Percentiles rank a stretch among this genome's conserved stretches.
Evolutionary conservation across 768 basidiomycete species (phyloP).

Genomic region (Calocera cornea): DNA sequence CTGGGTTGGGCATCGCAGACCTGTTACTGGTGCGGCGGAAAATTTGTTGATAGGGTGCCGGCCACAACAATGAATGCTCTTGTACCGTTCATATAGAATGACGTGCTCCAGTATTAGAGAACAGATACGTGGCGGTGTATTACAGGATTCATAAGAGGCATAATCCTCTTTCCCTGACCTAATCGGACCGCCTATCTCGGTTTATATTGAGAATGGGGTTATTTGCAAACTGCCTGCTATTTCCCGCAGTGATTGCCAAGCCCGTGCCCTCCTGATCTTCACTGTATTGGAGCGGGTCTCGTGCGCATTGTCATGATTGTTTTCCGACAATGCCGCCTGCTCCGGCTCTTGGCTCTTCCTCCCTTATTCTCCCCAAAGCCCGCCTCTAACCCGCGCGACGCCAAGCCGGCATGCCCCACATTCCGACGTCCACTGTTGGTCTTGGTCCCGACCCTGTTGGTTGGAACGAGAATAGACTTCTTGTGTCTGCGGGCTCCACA

Average conservation of each 20-base stretch:
- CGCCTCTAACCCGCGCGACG: background rate
- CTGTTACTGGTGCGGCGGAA: background rate
- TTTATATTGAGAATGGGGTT: too few relatives aligned
- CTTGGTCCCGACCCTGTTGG: background rate
- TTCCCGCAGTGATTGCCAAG: too few relatives aligned
- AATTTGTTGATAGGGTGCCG: background rate
- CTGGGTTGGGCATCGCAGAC: background rate
- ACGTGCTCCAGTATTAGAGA: background rate
- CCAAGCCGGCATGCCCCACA: background rate
- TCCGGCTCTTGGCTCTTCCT: background rate
- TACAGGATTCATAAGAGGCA: too few relatives aligned
- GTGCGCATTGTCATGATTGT: too few relatives aligned
- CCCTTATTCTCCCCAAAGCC: background rate
- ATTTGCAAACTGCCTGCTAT: too few relatives aligned
- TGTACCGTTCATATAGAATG: background rate
- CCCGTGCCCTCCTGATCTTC: too few relatives aligned
- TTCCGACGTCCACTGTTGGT: background rate
- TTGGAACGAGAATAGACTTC: background rate
- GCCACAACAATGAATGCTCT: constrained; percentile 1
- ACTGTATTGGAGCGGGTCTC: too few relatives aligned
- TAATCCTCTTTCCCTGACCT: too few relatives aligned
- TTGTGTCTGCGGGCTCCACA: background rate
- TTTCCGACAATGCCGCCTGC: too few relatives aligned
- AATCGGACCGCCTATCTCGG: too few relatives aligned
- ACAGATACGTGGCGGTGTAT: background rate